Evolutionary conservation across 2,329 filamentous ascomycete species (phyloP).

Genomic region (Ascochyta pisi): DNA sequence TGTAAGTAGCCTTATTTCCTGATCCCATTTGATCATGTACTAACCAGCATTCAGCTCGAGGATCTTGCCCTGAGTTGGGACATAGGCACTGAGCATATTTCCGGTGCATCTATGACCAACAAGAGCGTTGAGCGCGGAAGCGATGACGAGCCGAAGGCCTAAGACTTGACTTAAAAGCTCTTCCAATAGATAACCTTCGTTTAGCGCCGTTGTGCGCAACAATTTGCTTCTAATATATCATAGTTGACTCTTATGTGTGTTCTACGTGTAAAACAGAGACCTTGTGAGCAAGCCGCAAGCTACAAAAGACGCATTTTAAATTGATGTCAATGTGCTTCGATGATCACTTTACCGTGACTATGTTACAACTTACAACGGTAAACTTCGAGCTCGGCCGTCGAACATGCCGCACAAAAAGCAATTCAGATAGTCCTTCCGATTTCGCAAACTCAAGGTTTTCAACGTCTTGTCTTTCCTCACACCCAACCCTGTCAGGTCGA

Average conservation of each 20-base stretch:
- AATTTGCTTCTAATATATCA: slow-evolving; percentile 3
- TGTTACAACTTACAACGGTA: too few species aligned
- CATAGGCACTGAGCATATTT: slow-evolving; percentile 44
- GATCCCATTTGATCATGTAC: background rate
- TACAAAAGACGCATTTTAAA: background rate
- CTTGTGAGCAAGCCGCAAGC: too few species aligned
- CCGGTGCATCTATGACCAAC: slow-evolving; percentile 27
- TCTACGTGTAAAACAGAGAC: too few species aligned
- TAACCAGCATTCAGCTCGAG: slow-evolving; percentile 59
- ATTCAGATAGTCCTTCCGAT: too few species aligned
- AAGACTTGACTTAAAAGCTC: background rate
- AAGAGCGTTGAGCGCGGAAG: slow-evolving; percentile 31
- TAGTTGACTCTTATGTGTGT: background rate
- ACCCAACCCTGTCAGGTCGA: too few species aligned
- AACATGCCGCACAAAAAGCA: too few species aligned
- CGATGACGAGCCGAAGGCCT: slow-evolving; percentile 29
- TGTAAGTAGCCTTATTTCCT: background rate
- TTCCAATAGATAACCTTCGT: slow-evolving; percentile 13
- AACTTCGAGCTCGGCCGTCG: too few species aligned
- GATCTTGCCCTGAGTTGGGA: slow-evolving; percentile 61
- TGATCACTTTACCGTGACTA: too few species aligned
- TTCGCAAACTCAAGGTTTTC: too few species aligned
- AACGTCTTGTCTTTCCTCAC: too few species aligned
- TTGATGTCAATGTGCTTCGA: too few species aligned
- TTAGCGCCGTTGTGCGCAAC: slow-evolving; percentile 4